A percentile compares a stretch with the other conserved stretches of the same genome.
Evolutionary conservation across 1,284 basidiomycete species (phyloP).

Genomic region (Agroathelia rolfsii): DNA sequence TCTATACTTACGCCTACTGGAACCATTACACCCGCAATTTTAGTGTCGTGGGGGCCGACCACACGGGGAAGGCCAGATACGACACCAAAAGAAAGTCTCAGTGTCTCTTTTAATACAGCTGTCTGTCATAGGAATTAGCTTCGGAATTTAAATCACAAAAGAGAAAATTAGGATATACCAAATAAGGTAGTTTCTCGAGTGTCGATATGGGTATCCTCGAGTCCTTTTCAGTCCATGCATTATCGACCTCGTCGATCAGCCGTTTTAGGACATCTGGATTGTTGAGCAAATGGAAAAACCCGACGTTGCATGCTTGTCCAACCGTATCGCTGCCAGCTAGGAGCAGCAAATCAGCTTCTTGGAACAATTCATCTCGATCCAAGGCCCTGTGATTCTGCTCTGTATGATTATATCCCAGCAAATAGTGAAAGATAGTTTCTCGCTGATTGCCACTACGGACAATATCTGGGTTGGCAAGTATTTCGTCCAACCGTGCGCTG

Average conservation of each 20-base stretch:
- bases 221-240: slow-evolving; percentile 20
- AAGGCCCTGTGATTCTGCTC: slow-evolving; percentile 9
- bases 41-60: slow-evolving; percentile 16
- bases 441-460: slow-evolving; percentile 15
- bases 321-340: slow-evolving; percentile 24
- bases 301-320: slow-evolving; percentile 17
- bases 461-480: slow-evolving; percentile 18
- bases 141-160: not conserved
- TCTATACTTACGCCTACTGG: slow-evolving; percentile 21
- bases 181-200: slow-evolving; percentile 24
- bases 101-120: slow-evolving; percentile 23
- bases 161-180: slow-evolving; percentile 15
- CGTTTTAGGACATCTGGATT: slow-evolving; percentile 8
- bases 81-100: slow-evolving; percentile 23
- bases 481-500: slow-evolving; percentile 22
- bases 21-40: slow-evolving; percentile 18
- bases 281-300: slow-evolving; percentile 14
- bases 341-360: slow-evolving; percentile 21
- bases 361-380: slow-evolving; percentile 15
- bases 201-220: slow-evolving; percentile 12
- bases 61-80: slow-evolving; percentile 24
- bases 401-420: slow-evolving; percentile 18
- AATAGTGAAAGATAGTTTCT: slow-evolving; percentile 21
- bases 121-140: too few species aligned
- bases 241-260: slow-evolving; percentile 16